Percentiles rank a stretch among this genome's conserved stretches.
These are phyloP conservation scores for Aristolochia fimbriata DNA, from an alignment of 164 flowering plant species.

Conservation along the genomic window DNA sequence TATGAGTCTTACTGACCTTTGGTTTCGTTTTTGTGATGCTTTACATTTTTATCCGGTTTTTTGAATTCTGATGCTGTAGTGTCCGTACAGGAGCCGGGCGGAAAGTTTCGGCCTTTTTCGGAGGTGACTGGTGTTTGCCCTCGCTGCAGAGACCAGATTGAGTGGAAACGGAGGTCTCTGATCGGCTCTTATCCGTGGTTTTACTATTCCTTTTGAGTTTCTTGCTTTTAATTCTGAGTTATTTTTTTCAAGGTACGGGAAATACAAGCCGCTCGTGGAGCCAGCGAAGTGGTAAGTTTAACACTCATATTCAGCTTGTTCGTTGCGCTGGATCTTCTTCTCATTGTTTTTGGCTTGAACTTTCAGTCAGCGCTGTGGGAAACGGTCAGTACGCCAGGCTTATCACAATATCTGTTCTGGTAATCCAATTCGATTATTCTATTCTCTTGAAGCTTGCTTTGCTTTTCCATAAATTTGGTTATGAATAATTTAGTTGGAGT, in stretches of 20 bases:
- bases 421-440: not conserved
- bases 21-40: not conserved
- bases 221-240: not conserved
- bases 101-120: constrained; percentile 58
- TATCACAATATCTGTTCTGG: constrained; percentile 78
- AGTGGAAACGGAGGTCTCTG: constrained; percentile 74
- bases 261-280: constrained; percentile 73
- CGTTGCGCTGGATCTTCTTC: not conserved
- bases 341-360: not conserved
- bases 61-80: too few relatives aligned
- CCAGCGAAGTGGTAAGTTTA: constrained; percentile 70
- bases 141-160: constrained; percentile 82
- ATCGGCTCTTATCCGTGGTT: not conserved
- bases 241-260: constrained; percentile 54
- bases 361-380: constrained; percentile 69
- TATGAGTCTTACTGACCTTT: not conserved
- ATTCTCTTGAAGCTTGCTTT: too few relatives aligned
- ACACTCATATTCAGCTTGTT: not conserved
- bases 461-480: not conserved
- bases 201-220: not conserved
- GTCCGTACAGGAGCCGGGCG: constrained; percentile 66
- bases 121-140: constrained; percentile 79
- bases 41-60: too few relatives aligned
- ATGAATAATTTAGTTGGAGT: not conserved
- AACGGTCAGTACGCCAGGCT: constrained; percentile 83